These are phyloP conservation scores for Mallotus repandus DNA, from an alignment of 441 rosid genomes.

Conservation along the genomic window DNA sequence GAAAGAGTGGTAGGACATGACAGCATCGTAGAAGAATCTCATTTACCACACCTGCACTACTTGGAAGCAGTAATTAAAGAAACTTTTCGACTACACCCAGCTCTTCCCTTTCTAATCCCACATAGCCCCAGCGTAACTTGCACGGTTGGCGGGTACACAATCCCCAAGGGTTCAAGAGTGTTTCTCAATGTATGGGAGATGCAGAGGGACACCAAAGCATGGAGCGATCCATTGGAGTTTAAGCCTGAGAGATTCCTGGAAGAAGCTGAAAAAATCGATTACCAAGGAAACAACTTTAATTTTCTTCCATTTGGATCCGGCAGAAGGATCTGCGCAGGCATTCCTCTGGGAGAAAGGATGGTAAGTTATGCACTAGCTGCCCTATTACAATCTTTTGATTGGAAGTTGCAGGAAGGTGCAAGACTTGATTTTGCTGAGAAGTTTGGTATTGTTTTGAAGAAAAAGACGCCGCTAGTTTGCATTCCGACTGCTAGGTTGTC, in stretches of 20 bases:
- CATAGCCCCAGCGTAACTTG: not conserved
- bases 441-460: conserved; percentile 26
- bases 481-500: not conserved
- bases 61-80: not conserved
- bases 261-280: not conserved
- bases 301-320: conserved; percentile 1
- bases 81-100: not conserved
- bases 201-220: not conserved
- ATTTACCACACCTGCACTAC: not conserved
- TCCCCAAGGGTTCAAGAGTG: not conserved
- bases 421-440: conserved; percentile 23
- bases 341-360: not conserved
- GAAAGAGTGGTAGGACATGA: not conserved
- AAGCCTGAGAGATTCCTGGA: not conserved
- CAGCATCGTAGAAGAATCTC: not conserved
- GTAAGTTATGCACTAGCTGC: conserved; percentile 14
- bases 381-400: conserved; percentile 29
- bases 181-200: not conserved
- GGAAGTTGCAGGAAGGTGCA: conserved; percentile 23
- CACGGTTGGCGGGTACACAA: not conserved
- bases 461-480: not conserved
- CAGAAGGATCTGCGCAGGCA: not conserved
- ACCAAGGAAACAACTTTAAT: not conserved
- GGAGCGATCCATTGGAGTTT: not conserved
- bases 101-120: not conserved